These are phyloP conservation scores for Vaccinium myrtillus DNA, from an alignment of 148 eudicot species.

Conservation along the genomic window DNA sequence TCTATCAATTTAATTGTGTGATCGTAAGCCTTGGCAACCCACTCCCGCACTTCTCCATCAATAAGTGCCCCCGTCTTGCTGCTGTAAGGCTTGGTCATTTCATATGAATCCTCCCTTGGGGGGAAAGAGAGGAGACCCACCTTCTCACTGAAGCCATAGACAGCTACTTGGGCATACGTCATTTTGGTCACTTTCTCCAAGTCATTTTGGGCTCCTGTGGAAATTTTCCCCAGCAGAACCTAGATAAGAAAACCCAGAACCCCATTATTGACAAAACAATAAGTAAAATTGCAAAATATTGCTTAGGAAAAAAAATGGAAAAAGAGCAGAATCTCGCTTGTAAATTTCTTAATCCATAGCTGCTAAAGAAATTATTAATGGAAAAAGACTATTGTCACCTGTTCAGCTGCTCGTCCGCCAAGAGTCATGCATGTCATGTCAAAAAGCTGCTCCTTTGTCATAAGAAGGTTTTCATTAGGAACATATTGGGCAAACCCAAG, in stretches of 20 bases:
- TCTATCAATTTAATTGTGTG: conserved; percentile 56
- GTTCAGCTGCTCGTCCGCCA: conserved; percentile 94
- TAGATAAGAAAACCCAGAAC: conserved; percentile 19
- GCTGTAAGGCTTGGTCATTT: conserved; percentile 79
- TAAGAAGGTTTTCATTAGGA: conserved; percentile 86
- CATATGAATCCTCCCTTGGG: conserved; percentile 62
- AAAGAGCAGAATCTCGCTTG: background rate
- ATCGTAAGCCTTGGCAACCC: conserved; percentile 74
- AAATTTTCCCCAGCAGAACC: conserved; percentile 81
- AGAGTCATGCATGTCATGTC: conserved; percentile 96
- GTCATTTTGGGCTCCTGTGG: conserved; percentile 92
- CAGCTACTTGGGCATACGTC: conserved; percentile 90
- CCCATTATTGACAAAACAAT: background rate
- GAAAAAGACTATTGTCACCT: conserved; percentile 36
- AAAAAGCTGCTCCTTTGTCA: conserved; percentile 94
- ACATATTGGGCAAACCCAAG: conserved; percentile 92
- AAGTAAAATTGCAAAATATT: background rate
- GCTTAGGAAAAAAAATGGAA: background rate
- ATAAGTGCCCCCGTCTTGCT: conserved; percentile 79
- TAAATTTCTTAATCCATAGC: background rate
- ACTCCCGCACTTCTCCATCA: conserved; percentile 78
- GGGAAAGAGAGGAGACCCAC: conserved; percentile 93
- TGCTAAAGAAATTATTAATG: background rate
- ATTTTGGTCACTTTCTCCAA: conserved; percentile 87
- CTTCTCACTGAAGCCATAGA: conserved; percentile 86